These are phyloP conservation scores for Lophium mytilinum DNA, from an alignment of 495 filamentous ascomycete species.

Conservation along the genomic window DNA sequence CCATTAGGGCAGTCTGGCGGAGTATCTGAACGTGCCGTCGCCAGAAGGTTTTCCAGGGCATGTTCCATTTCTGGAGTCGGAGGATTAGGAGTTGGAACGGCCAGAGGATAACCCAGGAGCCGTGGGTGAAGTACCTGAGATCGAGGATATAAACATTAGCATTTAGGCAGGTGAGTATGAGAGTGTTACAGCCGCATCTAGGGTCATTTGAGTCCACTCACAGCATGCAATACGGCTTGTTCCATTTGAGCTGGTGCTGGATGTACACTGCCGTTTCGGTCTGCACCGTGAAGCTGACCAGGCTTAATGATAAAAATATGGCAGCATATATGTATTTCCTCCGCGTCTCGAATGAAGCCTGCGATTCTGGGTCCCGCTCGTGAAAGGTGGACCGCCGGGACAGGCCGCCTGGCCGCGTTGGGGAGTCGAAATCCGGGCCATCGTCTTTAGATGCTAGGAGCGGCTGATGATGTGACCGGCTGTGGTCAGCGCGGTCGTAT, in stretches of 20 bases:
- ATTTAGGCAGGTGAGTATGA: not conserved
- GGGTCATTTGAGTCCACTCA: conserved; percentile 39
- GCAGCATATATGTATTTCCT: conserved; percentile 80
- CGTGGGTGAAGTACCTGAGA: conserved; percentile 83
- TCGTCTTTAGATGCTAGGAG: conserved; percentile 18
- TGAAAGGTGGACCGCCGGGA: conserved; percentile 50
- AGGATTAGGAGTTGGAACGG: conserved; percentile 74
- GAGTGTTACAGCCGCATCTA: not conserved
- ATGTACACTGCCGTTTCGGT: conserved; percentile 94
- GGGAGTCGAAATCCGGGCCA: conserved; percentile 2
- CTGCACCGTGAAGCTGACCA: conserved; percentile 79
- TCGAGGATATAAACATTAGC: not conserved
- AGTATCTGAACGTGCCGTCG: conserved; percentile 65
- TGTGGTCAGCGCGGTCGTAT: conserved; percentile 3
- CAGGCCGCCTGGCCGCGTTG: conserved; percentile 11
- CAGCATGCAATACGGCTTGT: conserved; percentile 97
- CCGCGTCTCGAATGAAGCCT: conserved; percentile 51
- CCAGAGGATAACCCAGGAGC: conserved; percentile 86
- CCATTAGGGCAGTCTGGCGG: conserved; percentile 78
- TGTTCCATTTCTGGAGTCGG: conserved; percentile 58
- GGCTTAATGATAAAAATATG: conserved; percentile 68
- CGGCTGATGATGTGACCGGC: conserved; percentile 10
- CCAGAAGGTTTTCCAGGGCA: conserved; percentile 85
- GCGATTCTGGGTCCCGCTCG: conserved; percentile 52
- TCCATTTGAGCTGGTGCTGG: conserved; percentile 79